Evolutionary conservation across 2,329 filamentous ascomycete genomes (phyloP).

Genomic region (Ophiocordyceps sinensis): DNA sequence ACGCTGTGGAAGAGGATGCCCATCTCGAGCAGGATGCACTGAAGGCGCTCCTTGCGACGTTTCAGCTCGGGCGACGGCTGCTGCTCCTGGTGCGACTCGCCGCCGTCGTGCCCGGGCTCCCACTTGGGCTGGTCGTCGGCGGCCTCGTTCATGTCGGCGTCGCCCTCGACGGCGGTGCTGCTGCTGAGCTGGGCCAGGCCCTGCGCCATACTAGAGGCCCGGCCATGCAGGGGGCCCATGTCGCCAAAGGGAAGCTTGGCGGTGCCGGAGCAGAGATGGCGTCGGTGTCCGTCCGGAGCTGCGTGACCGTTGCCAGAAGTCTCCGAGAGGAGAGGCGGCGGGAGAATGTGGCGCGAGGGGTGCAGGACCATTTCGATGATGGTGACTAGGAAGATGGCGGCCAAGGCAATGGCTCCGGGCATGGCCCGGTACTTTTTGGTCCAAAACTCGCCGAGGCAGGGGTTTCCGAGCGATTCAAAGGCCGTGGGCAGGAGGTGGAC

Average conservation of each 20-base stretch:
- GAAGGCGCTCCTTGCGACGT: conserved; percentile 50
- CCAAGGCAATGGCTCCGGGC: conserved; percentile 67
- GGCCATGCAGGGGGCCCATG: conserved; percentile 18
- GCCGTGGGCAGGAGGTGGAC: conserved; percentile 59
- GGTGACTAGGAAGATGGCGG: conserved; percentile 64
- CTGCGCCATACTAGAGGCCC: conserved; percentile 18
- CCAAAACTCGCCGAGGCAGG: conserved; percentile 62
- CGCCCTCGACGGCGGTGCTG: not conserved
- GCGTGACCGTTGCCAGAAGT: not conserved
- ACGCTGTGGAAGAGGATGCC: conserved; percentile 52
- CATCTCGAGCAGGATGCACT: conserved; percentile 65
- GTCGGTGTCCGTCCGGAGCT: not conserved
- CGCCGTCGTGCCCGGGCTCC: conserved; percentile 9
- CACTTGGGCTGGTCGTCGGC: conserved; percentile 3
- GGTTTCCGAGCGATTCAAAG: conserved; percentile 46
- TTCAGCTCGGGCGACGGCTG: conserved; percentile 36
- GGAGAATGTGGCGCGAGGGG: conserved; percentile 19
- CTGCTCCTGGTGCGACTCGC: conserved; percentile 10
- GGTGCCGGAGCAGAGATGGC: conserved; percentile 6
- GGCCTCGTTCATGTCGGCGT: not conserved
- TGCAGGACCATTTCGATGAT: conserved; percentile 60
- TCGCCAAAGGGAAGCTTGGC: conserved; percentile 16
- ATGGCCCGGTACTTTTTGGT: conserved; percentile 61
- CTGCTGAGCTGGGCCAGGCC: conserved; percentile 15
- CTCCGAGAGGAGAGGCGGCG: conserved; percentile 3